Percentiles rank a stretch among this genome's conserved stretches.
Evolutionary conservation across 345 rosid genomes (phyloP).

Genomic region (Schrenkiella parvula): DNA sequence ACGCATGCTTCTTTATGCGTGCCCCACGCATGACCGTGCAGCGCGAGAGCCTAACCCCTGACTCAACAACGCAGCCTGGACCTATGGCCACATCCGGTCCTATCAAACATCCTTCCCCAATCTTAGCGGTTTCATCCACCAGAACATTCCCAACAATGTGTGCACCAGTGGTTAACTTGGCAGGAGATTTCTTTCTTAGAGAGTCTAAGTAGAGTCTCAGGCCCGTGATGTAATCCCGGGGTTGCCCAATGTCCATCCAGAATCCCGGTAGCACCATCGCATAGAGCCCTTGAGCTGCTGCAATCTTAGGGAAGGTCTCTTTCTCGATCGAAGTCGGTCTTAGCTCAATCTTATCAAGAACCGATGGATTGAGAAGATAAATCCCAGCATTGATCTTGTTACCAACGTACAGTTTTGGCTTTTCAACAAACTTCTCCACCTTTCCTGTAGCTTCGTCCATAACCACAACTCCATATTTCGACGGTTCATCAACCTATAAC

Average conservation of each 20-base stretch:
- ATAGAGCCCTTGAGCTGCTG: conserved; percentile 65
- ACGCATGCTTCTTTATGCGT: conserved; percentile 90
- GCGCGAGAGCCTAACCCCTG: conserved; percentile 93
- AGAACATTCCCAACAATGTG: conserved; percentile 82
- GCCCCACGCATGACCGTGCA: conserved; percentile 98
- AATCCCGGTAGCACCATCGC: conserved; percentile 98
- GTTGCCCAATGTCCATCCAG: conserved; percentile 99
- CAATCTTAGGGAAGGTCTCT: conserved; percentile 93
- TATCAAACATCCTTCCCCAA: conserved; percentile 93
- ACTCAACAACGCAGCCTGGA: conserved; percentile 85
- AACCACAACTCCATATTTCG: conserved; percentile 97
- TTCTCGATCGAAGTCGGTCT: conserved; percentile 96
- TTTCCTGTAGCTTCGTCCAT: conserved; percentile 81
- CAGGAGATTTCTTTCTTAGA: conserved; percentile 61
- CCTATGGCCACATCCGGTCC: conserved; percentile 98
- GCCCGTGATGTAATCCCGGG: conserved; percentile 90
- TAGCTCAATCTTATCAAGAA: conserved; percentile 82
- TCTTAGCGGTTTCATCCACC: conserved; percentile 78
- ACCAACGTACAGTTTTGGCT: conserved; percentile 87
- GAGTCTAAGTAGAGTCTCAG: conserved; percentile 96
- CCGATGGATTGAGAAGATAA: conserved; percentile 84
- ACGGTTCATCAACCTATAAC: conserved; percentile 91
- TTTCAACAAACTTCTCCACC: conserved; percentile 90
- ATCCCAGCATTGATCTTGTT: conserved; percentile 99
- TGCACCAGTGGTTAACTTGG: conserved; percentile 56